Evolutionary conservation across 2,329 filamentous ascomycete species (phyloP).

Genomic region (Ilyonectria mors-panacis): DNA sequence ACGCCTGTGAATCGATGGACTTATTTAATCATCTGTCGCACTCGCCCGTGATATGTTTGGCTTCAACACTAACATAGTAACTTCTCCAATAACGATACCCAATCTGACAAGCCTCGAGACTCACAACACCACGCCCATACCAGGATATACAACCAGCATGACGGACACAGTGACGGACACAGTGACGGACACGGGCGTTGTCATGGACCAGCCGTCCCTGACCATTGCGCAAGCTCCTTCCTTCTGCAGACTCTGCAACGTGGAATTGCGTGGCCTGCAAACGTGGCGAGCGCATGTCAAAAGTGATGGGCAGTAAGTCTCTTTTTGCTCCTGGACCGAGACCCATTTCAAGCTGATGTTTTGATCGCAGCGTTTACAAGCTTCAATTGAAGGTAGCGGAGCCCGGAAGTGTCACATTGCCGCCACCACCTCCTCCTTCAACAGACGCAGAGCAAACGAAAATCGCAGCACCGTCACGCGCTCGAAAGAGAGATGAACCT

Average conservation of each 20-base stretch:
- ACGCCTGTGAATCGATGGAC: background rate
- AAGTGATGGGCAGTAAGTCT: constrained; percentile 43
- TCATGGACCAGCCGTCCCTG: background rate
- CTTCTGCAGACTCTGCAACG: constrained; percentile 40
- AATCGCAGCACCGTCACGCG: background rate
- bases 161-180: background rate
- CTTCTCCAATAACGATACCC: background rate
- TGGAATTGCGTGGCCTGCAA: constrained; percentile 31
- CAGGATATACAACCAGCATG: background rate
- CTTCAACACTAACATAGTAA: background rate
- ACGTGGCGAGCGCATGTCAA: constrained; percentile 44
- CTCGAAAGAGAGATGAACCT: background rate
- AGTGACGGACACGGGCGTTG: background rate
- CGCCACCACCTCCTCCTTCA: constrained; percentile 21
- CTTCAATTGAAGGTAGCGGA: constrained; percentile 42
- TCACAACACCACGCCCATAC: background rate
- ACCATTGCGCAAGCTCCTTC: constrained; percentile 31
- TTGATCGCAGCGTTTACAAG: constrained; percentile 41
- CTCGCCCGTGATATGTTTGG: background rate
- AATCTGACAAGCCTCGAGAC: background rate
- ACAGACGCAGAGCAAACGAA: background rate
- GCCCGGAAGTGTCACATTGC: constrained; percentile 31
- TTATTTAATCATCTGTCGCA: background rate
- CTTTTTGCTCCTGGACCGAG: background rate
- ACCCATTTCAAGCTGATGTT: background rate